These are phyloP conservation scores for Penicillium tannophilum DNA, from an alignment of 495 filamentous ascomycete species.

Conservation along the genomic window DNA sequence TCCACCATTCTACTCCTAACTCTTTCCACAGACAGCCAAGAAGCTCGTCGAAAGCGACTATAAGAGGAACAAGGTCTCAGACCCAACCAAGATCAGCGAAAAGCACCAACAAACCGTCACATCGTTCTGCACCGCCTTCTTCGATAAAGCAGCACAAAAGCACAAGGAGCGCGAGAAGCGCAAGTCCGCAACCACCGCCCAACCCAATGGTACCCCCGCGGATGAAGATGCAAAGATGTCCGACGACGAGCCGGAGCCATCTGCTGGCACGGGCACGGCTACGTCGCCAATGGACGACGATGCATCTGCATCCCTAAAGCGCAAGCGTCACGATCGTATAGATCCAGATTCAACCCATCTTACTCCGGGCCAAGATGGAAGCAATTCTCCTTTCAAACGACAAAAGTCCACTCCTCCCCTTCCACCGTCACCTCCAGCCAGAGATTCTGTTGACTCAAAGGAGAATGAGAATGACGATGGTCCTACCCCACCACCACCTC, in stretches of 20 bases:
- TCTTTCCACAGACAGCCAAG: slow-evolving; percentile 62
- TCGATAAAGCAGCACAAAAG: slow-evolving; percentile 82
- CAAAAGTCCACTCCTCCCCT: slow-evolving; percentile 45
- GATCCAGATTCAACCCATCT: slow-evolving; percentile 57
- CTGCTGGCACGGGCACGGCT: neutral
- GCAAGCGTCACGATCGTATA: slow-evolving; percentile 35
- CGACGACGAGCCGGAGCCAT: slow-evolving; percentile 53
- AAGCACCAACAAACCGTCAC: slow-evolving; percentile 83
- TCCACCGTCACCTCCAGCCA: slow-evolving; percentile 32
- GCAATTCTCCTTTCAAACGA: slow-evolving; percentile 36
- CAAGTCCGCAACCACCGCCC: slow-evolving; percentile 50
- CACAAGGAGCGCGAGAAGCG: slow-evolving; percentile 67
- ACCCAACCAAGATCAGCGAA: slow-evolving; percentile 76
- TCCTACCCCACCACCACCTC: slow-evolving; percentile 25
- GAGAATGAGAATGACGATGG: slow-evolving; percentile 19
- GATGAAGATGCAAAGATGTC: slow-evolving; percentile 53
- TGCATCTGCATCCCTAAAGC: slow-evolving; percentile 22
- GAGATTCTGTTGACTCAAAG: slow-evolving; percentile 15
- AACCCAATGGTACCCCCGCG: slow-evolving; percentile 27
- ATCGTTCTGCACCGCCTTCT: slow-evolving; percentile 76
- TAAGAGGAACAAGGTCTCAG: slow-evolving; percentile 78
- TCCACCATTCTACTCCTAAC: neutral
- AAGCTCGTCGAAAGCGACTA: slow-evolving; percentile 88
- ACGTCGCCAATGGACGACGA: slow-evolving; percentile 29
- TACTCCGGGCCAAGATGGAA: slow-evolving; percentile 26